Conservation (phyloP, 345 rosid genomes). For the Luvunga scandens region DNA sequence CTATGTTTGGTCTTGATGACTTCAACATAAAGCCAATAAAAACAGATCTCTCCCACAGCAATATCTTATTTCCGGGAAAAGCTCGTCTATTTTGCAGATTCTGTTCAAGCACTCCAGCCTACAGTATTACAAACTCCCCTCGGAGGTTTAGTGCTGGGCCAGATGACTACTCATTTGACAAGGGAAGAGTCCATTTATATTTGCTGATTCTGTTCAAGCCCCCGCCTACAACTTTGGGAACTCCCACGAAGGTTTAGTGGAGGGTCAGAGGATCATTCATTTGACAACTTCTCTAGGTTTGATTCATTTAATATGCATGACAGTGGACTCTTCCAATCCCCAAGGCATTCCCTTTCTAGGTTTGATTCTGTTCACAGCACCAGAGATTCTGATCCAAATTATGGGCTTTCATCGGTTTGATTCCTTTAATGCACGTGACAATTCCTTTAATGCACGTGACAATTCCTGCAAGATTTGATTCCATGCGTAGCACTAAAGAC, state of each 20-base stretch:
- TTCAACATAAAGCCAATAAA: constrained; percentile 75
- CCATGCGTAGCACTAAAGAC: constrained; percentile 47
- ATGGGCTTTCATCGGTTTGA: constrained; percentile 50
- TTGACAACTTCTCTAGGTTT: constrained; percentile 77
- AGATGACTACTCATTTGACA: constrained; percentile 17
- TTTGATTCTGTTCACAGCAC: constrained; percentile 56
- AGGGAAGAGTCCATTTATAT: constrained; percentile 26
- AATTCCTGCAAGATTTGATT: constrained; percentile 55
- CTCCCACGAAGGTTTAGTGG: constrained; percentile 41
- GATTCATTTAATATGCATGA: constrained; percentile 62
- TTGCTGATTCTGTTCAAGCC: constrained; percentile 65
- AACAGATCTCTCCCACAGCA: constrained; percentile 47
- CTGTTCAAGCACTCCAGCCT: constrained; percentile 55
- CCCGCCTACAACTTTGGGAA: constrained; percentile 52
- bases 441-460: constrained; percentile 55
- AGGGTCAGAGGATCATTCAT: constrained; percentile 49
- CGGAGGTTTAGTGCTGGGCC: constrained; percentile 6
- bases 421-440: constrained; percentile 51
- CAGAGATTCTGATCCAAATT: constrained; percentile 43
- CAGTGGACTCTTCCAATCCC: constrained; percentile 32
- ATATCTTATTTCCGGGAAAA: constrained; percentile 39
- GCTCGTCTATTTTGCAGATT: constrained; percentile 43
- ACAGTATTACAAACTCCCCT: constrained; percentile 13
- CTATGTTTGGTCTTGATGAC: constrained; percentile 54
- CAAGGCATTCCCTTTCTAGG: constrained; percentile 32